phyloP scores from a whole-genome alignment of 495 filamentous ascomycete species.

The Xylaria longipes region DNA sequence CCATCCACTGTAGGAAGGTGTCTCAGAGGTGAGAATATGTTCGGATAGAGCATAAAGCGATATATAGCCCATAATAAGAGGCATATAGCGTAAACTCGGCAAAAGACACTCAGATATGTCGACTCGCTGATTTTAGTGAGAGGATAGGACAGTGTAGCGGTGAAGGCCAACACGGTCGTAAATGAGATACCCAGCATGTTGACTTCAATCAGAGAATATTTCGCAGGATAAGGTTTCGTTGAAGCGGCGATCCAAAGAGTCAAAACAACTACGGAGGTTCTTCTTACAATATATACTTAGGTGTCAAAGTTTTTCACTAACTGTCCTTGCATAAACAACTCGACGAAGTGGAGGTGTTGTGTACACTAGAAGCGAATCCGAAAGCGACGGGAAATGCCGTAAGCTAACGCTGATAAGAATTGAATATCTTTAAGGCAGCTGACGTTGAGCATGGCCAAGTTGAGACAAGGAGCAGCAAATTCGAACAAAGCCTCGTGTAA shows the following conservation, averaged over 20 bases:
- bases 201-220: not conserved
- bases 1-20: slow-evolving; percentile 61
- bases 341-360: not conserved
- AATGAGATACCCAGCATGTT: slow-evolving; percentile 14
- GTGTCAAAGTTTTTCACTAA: not conserved
- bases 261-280: not conserved
- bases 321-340: not conserved
- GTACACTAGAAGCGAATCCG: not conserved
- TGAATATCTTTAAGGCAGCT: not conserved
- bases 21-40: slow-evolving; percentile 65
- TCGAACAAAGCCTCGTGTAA: not conserved
- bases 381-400: not conserved
- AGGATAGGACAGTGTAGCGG: slow-evolving; percentile 21
- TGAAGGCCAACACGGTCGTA: not conserved
- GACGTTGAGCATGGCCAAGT: not conserved
- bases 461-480: not conserved
- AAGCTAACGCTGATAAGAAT: not conserved
- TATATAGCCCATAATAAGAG: slow-evolving; percentile 42
- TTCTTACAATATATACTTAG: not conserved
- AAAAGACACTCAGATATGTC: slow-evolving; percentile 12
- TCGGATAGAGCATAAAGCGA: slow-evolving; percentile 64
- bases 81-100: not conserved
- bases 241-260: not conserved
- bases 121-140: slow-evolving; percentile 3
- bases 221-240: not conserved